Evolutionary conservation across 2,329 filamentous ascomycete genomes (phyloP).

Genomic region (Neonectria punicea): DNA sequence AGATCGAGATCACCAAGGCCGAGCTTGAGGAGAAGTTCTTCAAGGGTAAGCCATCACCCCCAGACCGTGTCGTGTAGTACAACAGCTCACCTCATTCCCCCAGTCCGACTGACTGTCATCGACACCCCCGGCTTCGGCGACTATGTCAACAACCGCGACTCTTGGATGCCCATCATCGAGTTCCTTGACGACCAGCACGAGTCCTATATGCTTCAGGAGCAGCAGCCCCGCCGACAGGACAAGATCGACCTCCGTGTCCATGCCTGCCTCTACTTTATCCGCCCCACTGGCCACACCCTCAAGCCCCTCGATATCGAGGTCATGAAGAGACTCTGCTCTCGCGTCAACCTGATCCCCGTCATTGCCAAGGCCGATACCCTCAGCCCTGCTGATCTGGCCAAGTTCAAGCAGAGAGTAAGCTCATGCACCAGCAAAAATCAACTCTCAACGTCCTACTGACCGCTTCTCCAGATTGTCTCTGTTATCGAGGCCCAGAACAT

Average conservation of each 20-base stretch:
- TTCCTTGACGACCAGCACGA: conserved; percentile 99
- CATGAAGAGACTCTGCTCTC: conserved; percentile 98
- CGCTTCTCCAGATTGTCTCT: conserved; percentile 76
- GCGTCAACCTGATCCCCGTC: conserved; percentile 98
- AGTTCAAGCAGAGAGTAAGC: conserved; percentile 93
- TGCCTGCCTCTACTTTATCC: conserved; percentile 98
- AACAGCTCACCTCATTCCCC: conserved; percentile 27
- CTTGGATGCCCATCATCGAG: conserved; percentile 99
- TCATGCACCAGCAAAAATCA: background rate
- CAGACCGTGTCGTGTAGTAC: conserved; percentile 8
- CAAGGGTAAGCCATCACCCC: conserved; percentile 76
- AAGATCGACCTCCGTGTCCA: conserved; percentile 99
- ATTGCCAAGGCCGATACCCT: conserved; percentile 99
- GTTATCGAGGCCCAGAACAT: conserved; percentile 99
- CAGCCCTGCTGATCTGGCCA: conserved; percentile 88
- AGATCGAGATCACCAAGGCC: conserved; percentile 99
- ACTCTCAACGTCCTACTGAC: conserved; percentile 2
- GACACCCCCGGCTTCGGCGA: conserved; percentile 99
- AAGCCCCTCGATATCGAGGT: conserved; percentile 99
- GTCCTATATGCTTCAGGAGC: conserved; percentile 99
- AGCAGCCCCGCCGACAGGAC: conserved; percentile 96
- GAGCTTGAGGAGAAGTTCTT: conserved; percentile 99
- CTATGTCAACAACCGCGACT: conserved; percentile 99
- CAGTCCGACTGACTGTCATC: conserved; percentile 98
- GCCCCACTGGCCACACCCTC: conserved; percentile 96